Conservation (phyloP, 202 grass and related monocot genomes). For the Panicum virgatum region DNA sequence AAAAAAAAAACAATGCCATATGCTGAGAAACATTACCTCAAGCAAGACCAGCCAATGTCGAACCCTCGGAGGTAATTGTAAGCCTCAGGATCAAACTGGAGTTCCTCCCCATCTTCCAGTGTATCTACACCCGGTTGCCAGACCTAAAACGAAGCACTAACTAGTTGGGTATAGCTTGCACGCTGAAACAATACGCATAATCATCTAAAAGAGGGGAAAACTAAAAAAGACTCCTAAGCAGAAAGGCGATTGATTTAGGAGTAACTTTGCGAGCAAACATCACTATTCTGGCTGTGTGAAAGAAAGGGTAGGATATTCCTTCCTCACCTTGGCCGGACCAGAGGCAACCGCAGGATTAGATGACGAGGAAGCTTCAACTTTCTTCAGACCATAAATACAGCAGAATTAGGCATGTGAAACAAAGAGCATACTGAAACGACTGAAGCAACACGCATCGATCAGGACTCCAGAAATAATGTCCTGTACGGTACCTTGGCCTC, state of each 20-base stretch:
- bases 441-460: background rate
- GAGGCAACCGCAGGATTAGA: conserved; percentile 43
- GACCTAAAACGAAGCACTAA: conserved; percentile 52
- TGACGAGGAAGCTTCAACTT: conserved; percentile 36
- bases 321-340: conserved; percentile 74
- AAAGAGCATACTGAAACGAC: background rate
- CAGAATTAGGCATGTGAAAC: background rate
- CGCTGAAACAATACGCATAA: background rate
- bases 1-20: background rate
- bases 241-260: background rate
- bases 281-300: background rate
- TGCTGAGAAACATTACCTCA: conserved; percentile 51
- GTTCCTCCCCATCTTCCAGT: conserved; percentile 88
- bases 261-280: background rate
- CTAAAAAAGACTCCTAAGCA: background rate
- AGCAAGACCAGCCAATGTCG: conserved; percentile 80
- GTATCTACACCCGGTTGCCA: conserved; percentile 87
- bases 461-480: background rate
- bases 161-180: background rate
- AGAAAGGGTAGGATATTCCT: background rate
- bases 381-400: conserved; percentile 39
- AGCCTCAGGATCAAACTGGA: conserved; percentile 85
- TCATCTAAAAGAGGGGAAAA: background rate
- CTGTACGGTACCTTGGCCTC: conserved; percentile 39
- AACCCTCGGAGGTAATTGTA: conserved; percentile 91